A percentile compares a stretch with the other conserved stretches of the same genome.
Evolutionary conservation across 768 basidiomycete species (phyloP).

Genomic region (Termitomyces sp.): DNA sequence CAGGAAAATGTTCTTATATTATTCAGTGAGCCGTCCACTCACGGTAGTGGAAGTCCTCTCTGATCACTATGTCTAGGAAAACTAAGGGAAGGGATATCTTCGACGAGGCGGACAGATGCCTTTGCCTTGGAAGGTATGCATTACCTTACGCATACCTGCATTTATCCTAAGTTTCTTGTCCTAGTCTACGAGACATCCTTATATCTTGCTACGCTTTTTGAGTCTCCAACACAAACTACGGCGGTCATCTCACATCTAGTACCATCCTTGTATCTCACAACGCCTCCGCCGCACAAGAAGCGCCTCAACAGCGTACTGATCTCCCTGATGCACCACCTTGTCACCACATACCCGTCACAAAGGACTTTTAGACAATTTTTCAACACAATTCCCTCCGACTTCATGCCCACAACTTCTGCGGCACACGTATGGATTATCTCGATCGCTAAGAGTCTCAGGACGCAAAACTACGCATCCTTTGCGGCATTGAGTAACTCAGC

Average conservation of each 20-base stretch:
- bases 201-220: constrained; percentile 57
- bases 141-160: background rate
- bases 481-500: constrained; percentile 34
- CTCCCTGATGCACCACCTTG: constrained; percentile 54
- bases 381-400: constrained; percentile 30
- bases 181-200: constrained; percentile 74
- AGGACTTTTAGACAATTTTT: constrained; percentile 43
- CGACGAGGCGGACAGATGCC: constrained; percentile 50
- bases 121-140: constrained; percentile 65
- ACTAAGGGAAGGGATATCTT: constrained; percentile 65
- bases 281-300: constrained; percentile 16
- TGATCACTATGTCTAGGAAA: constrained; percentile 44
- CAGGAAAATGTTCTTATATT: constrained; percentile 69
- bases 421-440: constrained; percentile 45
- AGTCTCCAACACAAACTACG: constrained; percentile 52
- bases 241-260: constrained; percentile 59
- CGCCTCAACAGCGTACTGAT: constrained; percentile 33
- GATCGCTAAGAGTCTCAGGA: constrained; percentile 47
- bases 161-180: background rate
- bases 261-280: constrained; percentile 36
- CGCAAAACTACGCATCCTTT: constrained; percentile 48
- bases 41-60: background rate
- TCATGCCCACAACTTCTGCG: constrained; percentile 31
- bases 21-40: constrained; percentile 46
- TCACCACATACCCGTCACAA: constrained; percentile 61